Base-by-base conservation (phyloP, 2,329 filamentous ascomycete species). In the Torrubiella hemipterigena region DNA sequence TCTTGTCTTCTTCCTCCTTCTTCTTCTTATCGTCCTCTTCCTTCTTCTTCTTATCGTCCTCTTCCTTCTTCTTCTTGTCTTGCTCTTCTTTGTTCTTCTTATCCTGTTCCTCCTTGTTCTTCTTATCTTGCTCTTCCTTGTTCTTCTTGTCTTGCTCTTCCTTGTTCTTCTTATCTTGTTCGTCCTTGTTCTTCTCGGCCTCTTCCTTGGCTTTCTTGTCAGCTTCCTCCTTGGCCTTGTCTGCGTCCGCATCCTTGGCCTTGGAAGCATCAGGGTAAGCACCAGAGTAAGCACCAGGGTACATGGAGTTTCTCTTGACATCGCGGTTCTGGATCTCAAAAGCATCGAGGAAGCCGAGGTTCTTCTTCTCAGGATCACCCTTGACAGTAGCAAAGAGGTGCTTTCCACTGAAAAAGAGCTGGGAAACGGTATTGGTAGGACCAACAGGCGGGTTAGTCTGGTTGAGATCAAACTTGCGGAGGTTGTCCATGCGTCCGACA, bases 341-440 rank as follows among this genome's bases (percentile, higher is more conserved):
- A 1, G 59, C 48, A 0, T 66, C 64, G 9, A 78, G 35, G 41
- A 72, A 77, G 0, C 73, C 72, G 0, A 62, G 69, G 31, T 66
- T 72, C 45, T 72, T 73, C 5, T 49, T 50, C 0, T 55, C 41
- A 0, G 67, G 67, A 33, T 76, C 59, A 2, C 74, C 74, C 49
- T 80, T 80, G 24, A 78, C 70, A 2, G 67, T 73, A 0, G 67
- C 59, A 30, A 68, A 60, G 1, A 80, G 52, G 38, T 70, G 60
- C 31, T 78, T 70, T 0, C 49, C 48, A 1, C 67, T 70, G 51
- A 77, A 78, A 46, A 76, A 69, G 0, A 64, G 57, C 7, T 78
- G 71, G 0, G 73, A 75, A 3, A 77, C 59, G 0, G 68, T 75
- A 47, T 75, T 74, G 3, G 55, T 49, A 0, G 73, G 72, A 0